Conservation (phyloP, 345 rosid species). For the Punica granatum region DNA sequence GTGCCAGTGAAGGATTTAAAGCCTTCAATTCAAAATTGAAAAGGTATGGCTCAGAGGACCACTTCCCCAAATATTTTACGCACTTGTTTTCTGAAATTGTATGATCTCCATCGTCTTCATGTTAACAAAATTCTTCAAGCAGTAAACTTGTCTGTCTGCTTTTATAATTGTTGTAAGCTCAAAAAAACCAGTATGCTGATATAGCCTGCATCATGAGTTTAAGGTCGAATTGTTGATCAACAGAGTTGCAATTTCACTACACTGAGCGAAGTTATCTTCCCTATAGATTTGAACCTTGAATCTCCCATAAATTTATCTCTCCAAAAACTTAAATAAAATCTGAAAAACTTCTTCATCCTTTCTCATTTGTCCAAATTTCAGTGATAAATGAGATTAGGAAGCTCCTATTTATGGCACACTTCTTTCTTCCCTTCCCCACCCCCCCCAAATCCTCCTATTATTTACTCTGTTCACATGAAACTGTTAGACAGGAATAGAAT, state of each 20-base stretch:
- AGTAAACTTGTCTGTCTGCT: not conserved
- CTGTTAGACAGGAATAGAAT: not conserved
- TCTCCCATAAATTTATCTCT: not conserved
- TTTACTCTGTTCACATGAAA: not conserved
- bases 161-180: not conserved
- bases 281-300: not conserved
- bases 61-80: not conserved
- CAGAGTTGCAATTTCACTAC: not conserved
- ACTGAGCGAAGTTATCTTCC: not conserved
- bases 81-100: not conserved
- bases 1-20: conserved; percentile 93
- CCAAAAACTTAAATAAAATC: not conserved
- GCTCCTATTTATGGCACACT: too few species aligned
- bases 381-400: too few species aligned
- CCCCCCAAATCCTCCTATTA: too few species aligned
- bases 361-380: too few species aligned
- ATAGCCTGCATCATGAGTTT: not conserved
- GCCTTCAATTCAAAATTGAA: conserved; percentile 75
- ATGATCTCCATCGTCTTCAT: not conserved
- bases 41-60: conserved; percentile 35
- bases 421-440: too few species aligned
- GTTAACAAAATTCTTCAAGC: not conserved
- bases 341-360: too few species aligned
- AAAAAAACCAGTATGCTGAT: not conserved
- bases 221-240: not conserved